These are phyloP conservation scores for Sindora glabra DNA, from an alignment of 306 rosid species.

Conservation along the genomic window DNA sequence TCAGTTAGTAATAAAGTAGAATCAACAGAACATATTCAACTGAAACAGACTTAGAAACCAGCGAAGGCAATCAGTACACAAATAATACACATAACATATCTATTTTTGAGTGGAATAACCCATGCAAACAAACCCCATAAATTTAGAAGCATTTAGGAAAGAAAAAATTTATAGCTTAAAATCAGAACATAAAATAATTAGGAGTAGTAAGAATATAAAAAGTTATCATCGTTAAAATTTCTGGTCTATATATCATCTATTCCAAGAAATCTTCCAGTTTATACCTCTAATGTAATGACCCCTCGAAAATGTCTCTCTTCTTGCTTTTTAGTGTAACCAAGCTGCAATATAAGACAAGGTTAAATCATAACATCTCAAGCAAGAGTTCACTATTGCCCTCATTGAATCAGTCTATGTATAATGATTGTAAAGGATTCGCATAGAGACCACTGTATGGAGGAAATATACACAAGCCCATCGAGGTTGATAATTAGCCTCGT, in stretches of 20 bases:
- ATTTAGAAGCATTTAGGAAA: too few species aligned
- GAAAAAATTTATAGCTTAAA: too few species aligned
- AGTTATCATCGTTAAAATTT: background rate
- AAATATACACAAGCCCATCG: background rate
- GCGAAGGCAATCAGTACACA: too few species aligned
- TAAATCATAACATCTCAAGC: slow-evolving; percentile 1
- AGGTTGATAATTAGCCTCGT: slow-evolving; percentile 1
- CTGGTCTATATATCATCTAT: background rate
- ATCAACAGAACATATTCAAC: too few species aligned
- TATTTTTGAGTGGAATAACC: too few species aligned
- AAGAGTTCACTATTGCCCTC: background rate
- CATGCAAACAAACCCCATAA: too few species aligned
- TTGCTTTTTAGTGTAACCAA: slow-evolving; percentile 57
- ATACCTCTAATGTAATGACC: slow-evolving; percentile 50
- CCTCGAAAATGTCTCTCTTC: slow-evolving; percentile 55
- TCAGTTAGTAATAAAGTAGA: too few species aligned
- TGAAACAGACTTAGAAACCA: too few species aligned
- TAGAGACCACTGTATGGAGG: background rate
- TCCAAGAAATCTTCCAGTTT: slow-evolving; percentile 9
- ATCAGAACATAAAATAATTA: too few species aligned
- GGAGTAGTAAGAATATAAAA: background rate
- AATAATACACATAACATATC: too few species aligned
- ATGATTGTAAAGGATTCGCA: background rate
- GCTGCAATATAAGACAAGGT: slow-evolving; percentile 24
- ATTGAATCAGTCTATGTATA: background rate